Conservation (phyloP, 2,329 filamentous ascomycete genomes). For the Ustilaginoidea virens region DNA sequence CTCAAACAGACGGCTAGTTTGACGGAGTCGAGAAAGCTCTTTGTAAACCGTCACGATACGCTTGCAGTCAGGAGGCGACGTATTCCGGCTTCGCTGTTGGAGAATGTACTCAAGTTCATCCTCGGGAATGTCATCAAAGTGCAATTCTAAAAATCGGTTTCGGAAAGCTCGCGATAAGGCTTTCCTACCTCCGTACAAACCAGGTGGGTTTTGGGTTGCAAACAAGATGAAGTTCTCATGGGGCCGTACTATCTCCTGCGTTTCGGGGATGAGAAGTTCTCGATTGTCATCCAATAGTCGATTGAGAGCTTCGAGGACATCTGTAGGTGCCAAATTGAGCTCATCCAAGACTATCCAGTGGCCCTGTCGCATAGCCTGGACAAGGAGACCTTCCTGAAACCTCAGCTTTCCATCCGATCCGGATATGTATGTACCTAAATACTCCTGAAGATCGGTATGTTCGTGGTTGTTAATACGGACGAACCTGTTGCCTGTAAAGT, state of each 20-base stretch:
- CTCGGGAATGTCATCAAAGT: conserved; percentile 96
- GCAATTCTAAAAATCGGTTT: conserved; percentile 90
- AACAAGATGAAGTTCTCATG: conserved; percentile 97
- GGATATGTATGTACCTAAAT: conserved; percentile 87
- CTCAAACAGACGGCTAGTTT: conserved; percentile 85
- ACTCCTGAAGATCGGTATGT: conserved; percentile 95
- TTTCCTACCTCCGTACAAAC: conserved; percentile 89
- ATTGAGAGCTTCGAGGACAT: conserved; percentile 93
- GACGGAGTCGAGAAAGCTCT: conserved; percentile 75
- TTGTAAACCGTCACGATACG: conserved; percentile 90
- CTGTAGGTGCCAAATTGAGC: conserved; percentile 88
- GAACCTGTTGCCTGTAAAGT: conserved; percentile 90
- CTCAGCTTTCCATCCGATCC: conserved; percentile 67
- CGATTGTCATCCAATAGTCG: conserved; percentile 90
- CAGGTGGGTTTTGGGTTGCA: conserved; percentile 92
- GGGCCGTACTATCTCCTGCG: conserved; percentile 81
- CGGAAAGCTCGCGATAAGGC: conserved; percentile 86
- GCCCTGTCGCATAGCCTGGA: conserved; percentile 80
- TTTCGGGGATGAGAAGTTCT: conserved; percentile 90
- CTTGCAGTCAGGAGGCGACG: conserved; percentile 80
- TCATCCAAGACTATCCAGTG: conserved; percentile 99
- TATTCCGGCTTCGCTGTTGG: conserved; percentile 69
- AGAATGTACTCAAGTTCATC: conserved; percentile 86
- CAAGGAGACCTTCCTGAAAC: conserved; percentile 88
- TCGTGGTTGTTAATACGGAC: conserved; percentile 99